These are phyloP conservation scores for Cordyceps tenuipes DNA, from an alignment of 2,329 filamentous ascomycete genomes.

Conservation along the genomic window DNA sequence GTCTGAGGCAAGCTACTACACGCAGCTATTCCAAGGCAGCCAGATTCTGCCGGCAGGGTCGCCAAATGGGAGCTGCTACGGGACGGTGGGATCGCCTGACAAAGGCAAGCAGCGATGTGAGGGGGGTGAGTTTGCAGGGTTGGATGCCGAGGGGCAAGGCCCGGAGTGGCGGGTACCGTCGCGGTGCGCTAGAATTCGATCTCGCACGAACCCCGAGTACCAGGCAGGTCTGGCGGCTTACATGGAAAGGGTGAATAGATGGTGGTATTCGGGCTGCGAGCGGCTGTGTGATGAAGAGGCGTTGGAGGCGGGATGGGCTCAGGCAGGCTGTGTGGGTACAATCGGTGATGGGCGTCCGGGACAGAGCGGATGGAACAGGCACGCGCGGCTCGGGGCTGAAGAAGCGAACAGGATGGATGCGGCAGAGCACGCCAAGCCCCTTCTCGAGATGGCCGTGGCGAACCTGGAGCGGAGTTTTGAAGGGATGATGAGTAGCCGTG, in stretches of 20 bases:
- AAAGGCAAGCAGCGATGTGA: background rate
- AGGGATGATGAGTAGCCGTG: background rate
- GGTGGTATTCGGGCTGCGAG: slow-evolving; percentile 33
- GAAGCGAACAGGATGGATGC: slow-evolving; percentile 31
- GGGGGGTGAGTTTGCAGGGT: background rate
- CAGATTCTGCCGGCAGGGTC: background rate
- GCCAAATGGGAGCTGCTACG: background rate
- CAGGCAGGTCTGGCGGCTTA: background rate
- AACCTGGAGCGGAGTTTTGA: slow-evolving; percentile 8
- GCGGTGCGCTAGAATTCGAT: background rate
- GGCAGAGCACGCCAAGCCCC: slow-evolving; percentile 31
- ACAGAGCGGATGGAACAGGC: slow-evolving; percentile 17
- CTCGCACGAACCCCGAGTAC: background rate
- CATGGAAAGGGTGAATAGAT: slow-evolving; percentile 5
- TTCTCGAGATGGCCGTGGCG: slow-evolving; percentile 34
- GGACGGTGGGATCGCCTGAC: slow-evolving; percentile 1
- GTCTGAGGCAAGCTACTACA: slow-evolving; percentile 9
- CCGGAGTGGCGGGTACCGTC: background rate
- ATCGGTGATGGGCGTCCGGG: slow-evolving; percentile 30
- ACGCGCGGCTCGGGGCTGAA: slow-evolving; percentile 25
- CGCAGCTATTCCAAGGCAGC: slow-evolving; percentile 8
- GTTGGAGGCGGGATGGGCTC: slow-evolving; percentile 23
- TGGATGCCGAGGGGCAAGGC: background rate
- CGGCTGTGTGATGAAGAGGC: slow-evolving; percentile 27
- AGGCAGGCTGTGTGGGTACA: slow-evolving; percentile 26